Base-by-base conservation (phyloP, 495 filamentous ascomycete genomes). In the Halenospora varia region DNA sequence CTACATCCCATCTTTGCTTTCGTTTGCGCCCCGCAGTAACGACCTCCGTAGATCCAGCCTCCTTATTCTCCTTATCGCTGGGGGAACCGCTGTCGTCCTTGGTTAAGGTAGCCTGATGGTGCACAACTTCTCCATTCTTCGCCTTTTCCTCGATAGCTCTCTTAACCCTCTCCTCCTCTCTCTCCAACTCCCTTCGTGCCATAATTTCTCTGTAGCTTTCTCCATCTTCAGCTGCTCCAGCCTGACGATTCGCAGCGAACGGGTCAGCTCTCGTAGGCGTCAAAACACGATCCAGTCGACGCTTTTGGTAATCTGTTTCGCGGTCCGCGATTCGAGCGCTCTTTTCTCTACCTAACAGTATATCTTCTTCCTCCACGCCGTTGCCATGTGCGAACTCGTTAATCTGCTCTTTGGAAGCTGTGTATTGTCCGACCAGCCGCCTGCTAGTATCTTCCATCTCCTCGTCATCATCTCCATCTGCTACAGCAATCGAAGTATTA, bases 251-350 rank as follows among this genome's bases (percentile, higher is more conserved):
- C 60, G 83, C 83, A 26, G 89, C 88, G 65, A 96, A 96, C 25
- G 92, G 86, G 71, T 96, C 92, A 54, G 88, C 92, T 69, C 91
- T 83, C 9, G 89, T 93, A 9, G 93, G 93, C 15, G 90, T 92
- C 57, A 97, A 76, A 51, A 85, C 88, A 47, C 94, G 90, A 65
- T 94, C 82, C 67, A 93, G 91, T 50, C 90, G 84, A 54, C 92
- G 90, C 75, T 96, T 96, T 73, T 99, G 95, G 68, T 99, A 99
- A 67, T 97, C 93, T 55, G 92, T 95, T 77, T 97, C 92, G 59
- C 95, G 85, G 63, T 92, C 90, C 18, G 87, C 81, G 69, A 99
- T 96, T 65, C 91, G 85, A 20, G 87, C 90, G 69, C 88, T 84
- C 74, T 94, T 88, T 74, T 97, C 94, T 67, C 90, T 86, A 25